A percentile compares a stretch with the other conserved stretches of the same genome.
Conservation (phyloP, 495 filamentous ascomycete species). For the Talaromyces stipitatus region DNA sequence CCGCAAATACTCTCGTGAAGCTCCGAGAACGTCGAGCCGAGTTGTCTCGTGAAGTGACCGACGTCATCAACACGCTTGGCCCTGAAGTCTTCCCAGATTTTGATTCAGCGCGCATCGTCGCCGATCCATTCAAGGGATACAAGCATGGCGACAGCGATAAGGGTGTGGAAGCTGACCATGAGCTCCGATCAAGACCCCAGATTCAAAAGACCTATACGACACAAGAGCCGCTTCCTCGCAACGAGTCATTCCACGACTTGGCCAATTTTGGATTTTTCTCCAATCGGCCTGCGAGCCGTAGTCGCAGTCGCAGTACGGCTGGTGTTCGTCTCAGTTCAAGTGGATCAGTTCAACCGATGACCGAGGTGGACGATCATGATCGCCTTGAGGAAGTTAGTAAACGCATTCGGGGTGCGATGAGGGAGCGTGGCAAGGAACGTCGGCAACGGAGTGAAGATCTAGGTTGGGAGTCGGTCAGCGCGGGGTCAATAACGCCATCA, state of each 20-base stretch:
- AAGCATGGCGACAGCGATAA: constrained; percentile 9
- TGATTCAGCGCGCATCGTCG: constrained; percentile 71
- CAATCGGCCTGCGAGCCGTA: constrained; percentile 68
- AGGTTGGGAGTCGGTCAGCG: constrained; percentile 40
- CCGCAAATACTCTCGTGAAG: constrained; percentile 73
- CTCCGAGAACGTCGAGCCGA: constrained; percentile 65
- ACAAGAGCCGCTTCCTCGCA: constrained; percentile 60
- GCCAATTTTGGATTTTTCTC: constrained; percentile 82
- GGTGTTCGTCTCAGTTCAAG: constrained; percentile 44
- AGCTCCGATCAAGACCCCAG: constrained; percentile 11
- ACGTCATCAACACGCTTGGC: constrained; percentile 88
- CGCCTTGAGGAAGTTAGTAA: constrained; percentile 74
- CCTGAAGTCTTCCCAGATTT: constrained; percentile 98
- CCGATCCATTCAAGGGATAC: constrained; percentile 47
- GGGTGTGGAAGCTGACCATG: constrained; percentile 8
- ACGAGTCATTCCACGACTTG: constrained; percentile 89
- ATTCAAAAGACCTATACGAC: constrained; percentile 22
- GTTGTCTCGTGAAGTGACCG: constrained; percentile 75
- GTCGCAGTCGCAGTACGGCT: constrained; percentile 58
- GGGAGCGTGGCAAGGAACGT: constrained; percentile 68
- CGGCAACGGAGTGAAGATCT: constrained; percentile 55
- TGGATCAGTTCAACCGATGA: constrained; percentile 43
- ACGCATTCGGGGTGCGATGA: constrained; percentile 84
- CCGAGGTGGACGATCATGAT: constrained; percentile 60
- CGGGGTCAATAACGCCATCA: constrained; percentile 35